Evolutionary conservation across 1,139 yeast genomes (phyloP).

Genomic region (Yamadazyma siamensis): DNA sequence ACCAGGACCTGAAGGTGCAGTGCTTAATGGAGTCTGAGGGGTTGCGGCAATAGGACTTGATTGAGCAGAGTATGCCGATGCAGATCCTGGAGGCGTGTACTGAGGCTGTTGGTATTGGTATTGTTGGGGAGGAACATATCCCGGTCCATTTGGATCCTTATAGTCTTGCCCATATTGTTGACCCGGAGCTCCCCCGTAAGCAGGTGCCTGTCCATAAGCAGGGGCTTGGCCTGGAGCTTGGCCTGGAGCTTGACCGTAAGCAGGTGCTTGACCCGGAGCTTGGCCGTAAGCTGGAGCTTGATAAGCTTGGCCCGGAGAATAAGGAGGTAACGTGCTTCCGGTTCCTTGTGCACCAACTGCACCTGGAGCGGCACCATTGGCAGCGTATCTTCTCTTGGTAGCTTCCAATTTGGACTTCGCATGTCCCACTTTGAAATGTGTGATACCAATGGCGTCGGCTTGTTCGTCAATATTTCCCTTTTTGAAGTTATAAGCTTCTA

Average conservation of each 20-base stretch:
- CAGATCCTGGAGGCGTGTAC: slow-evolving; percentile 11
- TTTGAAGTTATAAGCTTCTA: slow-evolving; percentile 73
- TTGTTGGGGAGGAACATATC: slow-evolving; percentile 11
- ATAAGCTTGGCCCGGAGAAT: slow-evolving; percentile 2
- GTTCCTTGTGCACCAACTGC: slow-evolving; percentile 12
- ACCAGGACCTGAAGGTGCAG: slow-evolving; percentile 25
- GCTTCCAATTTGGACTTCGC: slow-evolving; percentile 81
- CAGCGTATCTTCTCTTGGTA: slow-evolving; percentile 71
- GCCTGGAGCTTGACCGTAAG: slow-evolving; percentile 18
- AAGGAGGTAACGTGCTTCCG: slow-evolving; percentile 1
- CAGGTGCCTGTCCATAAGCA: slow-evolving; percentile 18
- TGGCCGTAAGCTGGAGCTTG: slow-evolving; percentile 17
- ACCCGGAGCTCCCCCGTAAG: slow-evolving; percentile 1
- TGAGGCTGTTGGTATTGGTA: slow-evolving; percentile 1
- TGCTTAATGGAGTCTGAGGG: slow-evolving; percentile 32
- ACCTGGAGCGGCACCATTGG: slow-evolving; percentile 32
- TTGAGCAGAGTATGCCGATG: slow-evolving; percentile 17
- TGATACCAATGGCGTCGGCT: slow-evolving; percentile 79
- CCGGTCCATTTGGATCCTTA: slow-evolving; percentile 17
- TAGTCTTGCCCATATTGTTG: slow-evolving; percentile 13
- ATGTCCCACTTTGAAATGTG: slow-evolving; percentile 87
- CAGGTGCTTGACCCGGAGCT: slow-evolving; percentile 13
- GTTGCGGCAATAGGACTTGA: slow-evolving; percentile 8
- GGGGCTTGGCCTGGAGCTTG: slow-evolving; percentile 13
- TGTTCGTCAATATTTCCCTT: slow-evolving; percentile 90